Evolutionary conservation across 2,329 filamentous ascomycete species (phyloP).

Genomic region (Magnaporthiopsis poae): DNA sequence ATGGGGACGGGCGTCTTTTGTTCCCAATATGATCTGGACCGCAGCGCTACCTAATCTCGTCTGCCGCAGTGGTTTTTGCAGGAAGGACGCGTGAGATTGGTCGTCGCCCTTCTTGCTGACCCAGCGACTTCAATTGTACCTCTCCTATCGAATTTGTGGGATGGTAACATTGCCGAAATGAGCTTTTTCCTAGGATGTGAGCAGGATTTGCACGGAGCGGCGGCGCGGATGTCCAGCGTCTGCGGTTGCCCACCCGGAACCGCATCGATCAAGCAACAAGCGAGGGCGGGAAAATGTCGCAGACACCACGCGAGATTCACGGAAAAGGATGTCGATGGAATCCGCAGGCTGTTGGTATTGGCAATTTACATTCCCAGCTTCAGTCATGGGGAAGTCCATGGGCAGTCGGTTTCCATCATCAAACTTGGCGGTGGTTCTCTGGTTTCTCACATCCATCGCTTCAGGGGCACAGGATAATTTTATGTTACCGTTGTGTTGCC

Average conservation of each 20-base stretch:
- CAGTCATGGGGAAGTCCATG: neutral
- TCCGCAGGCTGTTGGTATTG: neutral
- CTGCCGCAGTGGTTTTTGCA: neutral
- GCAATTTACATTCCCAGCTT: neutral
- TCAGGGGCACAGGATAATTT: neutral
- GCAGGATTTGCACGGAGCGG: neutral
- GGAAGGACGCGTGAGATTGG: neutral
- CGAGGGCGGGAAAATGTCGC: neutral
- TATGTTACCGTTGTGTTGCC: neutral
- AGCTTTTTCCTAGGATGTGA: neutral
- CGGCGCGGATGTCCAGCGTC: neutral
- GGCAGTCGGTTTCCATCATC: neutral
- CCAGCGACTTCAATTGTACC: neutral
- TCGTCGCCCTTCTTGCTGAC: neutral
- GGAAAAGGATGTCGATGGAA: neutral
- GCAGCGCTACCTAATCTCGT: constrained; percentile 4
- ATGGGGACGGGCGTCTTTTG: neutral
- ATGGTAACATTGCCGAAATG: constrained; percentile 4
- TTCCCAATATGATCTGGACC: neutral
- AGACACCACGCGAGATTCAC: neutral
- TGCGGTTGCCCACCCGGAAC: too few relatives aligned
- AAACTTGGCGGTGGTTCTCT: neutral
- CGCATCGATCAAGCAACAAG: too few relatives aligned
- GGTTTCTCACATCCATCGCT: neutral
- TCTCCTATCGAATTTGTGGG: neutral